phyloP scores from a whole-genome alignment of 1,139 yeast genomes.

The Kodamaea ohmeri region DNA sequence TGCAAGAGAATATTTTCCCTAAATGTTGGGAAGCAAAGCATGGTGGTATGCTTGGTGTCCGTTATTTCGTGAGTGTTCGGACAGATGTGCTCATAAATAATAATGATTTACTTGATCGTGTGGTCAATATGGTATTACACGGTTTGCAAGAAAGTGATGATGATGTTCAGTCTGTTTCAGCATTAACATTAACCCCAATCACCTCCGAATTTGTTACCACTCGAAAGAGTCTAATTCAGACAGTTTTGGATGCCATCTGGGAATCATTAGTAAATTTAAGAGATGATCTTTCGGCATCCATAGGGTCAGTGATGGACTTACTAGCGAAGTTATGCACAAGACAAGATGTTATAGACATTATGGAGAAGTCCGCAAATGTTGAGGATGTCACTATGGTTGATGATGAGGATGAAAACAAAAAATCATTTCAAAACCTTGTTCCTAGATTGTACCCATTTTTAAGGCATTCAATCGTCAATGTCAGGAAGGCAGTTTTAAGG shows the following conservation, averaged over 20 bases:
- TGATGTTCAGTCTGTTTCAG: constrained; percentile 97
- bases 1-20: constrained; percentile 55
- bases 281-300: constrained; percentile 91
- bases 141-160: constrained; percentile 85
- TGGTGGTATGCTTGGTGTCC: constrained; percentile 93
- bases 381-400: constrained; percentile 17
- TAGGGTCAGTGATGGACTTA: constrained; percentile 94
- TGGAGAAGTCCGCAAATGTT: constrained; percentile 58
- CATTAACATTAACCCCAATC: constrained; percentile 87
- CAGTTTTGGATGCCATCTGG: constrained; percentile 80
- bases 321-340: constrained; percentile 85
- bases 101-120: constrained; percentile 62
- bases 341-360: constrained; percentile 68
- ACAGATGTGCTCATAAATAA: constrained; percentile 67
- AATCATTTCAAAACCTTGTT: constrained; percentile 66
- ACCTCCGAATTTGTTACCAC: constrained; percentile 77
- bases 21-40: constrained; percentile 95
- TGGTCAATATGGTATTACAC: constrained; percentile 81
- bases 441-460: constrained; percentile 91
- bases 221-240: constrained; percentile 57
- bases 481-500: constrained; percentile 81
- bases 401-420: constrained; percentile 24
- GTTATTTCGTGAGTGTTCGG: constrained; percentile 89
- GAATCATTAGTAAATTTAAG: constrained; percentile 76
- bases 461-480: constrained; percentile 91